Evolutionary conservation across 2,329 filamentous ascomycete species (phyloP).

Genomic region (Cadophora luteo-olivacea): DNA sequence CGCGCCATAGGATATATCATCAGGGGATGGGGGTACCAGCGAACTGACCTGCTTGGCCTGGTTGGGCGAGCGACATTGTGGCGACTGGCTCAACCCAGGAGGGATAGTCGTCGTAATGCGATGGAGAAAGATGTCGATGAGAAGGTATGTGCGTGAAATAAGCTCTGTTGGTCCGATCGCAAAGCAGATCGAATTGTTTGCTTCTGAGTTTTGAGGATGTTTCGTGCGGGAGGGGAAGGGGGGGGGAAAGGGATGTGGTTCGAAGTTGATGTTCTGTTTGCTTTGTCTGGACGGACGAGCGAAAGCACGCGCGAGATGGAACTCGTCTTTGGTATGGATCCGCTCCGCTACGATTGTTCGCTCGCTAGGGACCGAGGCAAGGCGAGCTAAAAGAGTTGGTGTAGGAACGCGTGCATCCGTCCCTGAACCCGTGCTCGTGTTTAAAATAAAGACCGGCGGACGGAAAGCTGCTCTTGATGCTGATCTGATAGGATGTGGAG

Average conservation of each 20-base stretch:
- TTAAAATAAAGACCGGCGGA: conserved; percentile 10
- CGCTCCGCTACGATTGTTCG: not conserved
- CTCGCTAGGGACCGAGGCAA: conserved; percentile 32
- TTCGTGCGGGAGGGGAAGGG: conserved; percentile 22
- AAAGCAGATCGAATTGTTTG: conserved; percentile 17
- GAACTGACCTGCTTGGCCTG: conserved; percentile 40
- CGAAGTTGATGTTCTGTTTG: conserved; percentile 18
- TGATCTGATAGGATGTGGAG: not conserved
- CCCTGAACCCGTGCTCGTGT: not conserved
- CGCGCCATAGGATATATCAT: conserved; percentile 36
- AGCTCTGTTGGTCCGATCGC: conserved; percentile 17
- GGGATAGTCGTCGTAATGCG: conserved; percentile 25
- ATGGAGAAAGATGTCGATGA: conserved; percentile 4
- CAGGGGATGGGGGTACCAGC: conserved; percentile 24
- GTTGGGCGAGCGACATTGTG: conserved; percentile 44
- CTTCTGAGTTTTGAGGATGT: conserved; percentile 6
- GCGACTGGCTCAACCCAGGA: conserved; percentile 29
- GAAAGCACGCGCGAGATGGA: conserved; percentile 2
- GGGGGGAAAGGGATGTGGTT: not conserved
- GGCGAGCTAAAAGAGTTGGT: conserved; percentile 14
- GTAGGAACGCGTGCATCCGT: conserved; percentile 16
- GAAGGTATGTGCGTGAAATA: conserved; percentile 20
- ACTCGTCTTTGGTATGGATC: conserved; percentile 19
- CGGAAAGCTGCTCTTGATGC: conserved; percentile 8
- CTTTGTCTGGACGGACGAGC: conserved; percentile 17